phyloP scores from a whole-genome alignment of 805 yeast genomes.

The Saccharomycopsis olivae region DNA sequence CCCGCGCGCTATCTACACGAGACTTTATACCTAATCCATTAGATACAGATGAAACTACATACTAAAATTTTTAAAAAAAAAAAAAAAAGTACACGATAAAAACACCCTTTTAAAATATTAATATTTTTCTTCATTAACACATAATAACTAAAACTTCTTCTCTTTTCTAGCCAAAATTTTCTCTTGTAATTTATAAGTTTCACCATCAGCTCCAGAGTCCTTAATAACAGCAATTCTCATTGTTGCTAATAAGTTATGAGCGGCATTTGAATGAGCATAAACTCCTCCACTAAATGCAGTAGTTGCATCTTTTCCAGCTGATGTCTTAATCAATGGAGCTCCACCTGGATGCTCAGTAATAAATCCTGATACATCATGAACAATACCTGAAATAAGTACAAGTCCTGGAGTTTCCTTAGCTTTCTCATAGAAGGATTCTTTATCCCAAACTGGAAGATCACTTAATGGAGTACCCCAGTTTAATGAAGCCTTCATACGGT shows the following conservation, averaged over 20 bases:
- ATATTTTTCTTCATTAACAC: too few relatives aligned
- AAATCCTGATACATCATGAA: conserved; percentile 62
- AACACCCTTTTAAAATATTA: too few relatives aligned
- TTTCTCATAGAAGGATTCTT: conserved; percentile 41
- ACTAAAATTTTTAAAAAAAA: too few relatives aligned
- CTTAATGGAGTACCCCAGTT: conserved; percentile 69
- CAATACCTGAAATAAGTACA: conserved; percentile 67
- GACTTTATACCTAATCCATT: too few relatives aligned
- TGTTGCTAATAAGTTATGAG: conserved; percentile 70
- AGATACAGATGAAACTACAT: too few relatives aligned
- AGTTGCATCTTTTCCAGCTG: conserved; percentile 74
- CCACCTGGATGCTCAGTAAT: conserved; percentile 82
- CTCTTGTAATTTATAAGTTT: conserved; percentile 45
- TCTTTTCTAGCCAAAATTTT: conserved; percentile 31
- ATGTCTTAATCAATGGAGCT: conserved; percentile 55
- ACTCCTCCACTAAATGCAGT: conserved; percentile 82
- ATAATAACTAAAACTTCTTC: conserved; percentile 10
- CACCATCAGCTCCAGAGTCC: conserved; percentile 49
- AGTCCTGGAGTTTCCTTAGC: conserved; percentile 44
- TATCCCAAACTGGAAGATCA: conserved; percentile 66
- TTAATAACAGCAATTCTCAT: conserved; percentile 75
- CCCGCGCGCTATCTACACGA: too few relatives aligned
- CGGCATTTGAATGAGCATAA: conserved; percentile 77
- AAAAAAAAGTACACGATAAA: too few relatives aligned
- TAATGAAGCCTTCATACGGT: conserved; percentile 46